Base-by-base conservation (phyloP, 345 rosid genomes). In the Citrus mangshanensis region DNA sequence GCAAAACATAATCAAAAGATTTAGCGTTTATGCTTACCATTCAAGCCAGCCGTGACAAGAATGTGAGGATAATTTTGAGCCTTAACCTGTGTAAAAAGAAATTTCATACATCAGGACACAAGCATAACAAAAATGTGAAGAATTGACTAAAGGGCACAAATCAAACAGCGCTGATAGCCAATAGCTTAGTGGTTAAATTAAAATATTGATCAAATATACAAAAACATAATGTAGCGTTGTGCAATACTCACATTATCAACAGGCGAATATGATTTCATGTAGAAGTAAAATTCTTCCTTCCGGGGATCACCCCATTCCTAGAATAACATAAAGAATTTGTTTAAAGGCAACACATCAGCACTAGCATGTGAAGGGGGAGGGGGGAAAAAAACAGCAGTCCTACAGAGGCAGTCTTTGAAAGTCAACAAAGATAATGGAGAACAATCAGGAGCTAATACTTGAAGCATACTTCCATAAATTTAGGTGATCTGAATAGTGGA, bases 231-330 rank as follows among this genome's bases (percentile, higher is more conserved):
- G 63, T 65, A 56, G 64, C 68, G 51, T 32, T 22, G 46, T 9
- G 6, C 27, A 62, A 14, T 40, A 71, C 90, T 85, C 75, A 91
- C 98, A 85, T 93, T 93, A 81, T 93, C 98, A 51, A 95, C 95
- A 54, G 99, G 99, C 24, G 99, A 93, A 83, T 95, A 95, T 32
- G 99, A 89, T 87, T 93, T 95, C 95, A 95, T 92, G 79, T 93
- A 95, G 81, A 34, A 83, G 89, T 93, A 93, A 85, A 81, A 95
- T 69, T 93, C 96, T 84, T 91, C 93, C 83, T 88, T 89, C 69
- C 98, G 90, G 30, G 99, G 99, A 79, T 95, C 99, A 78, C 97
- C 98, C 99, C 99, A 95, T 85, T 95, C 98, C 99, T 95, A 83
- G 85, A 87, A 79, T 59, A 70, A 81, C 32, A 78, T 9, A 78